Base-by-base conservation (phyloP, 495 filamentous ascomycete species). In the Aspergillus coremiiformis region DNA sequence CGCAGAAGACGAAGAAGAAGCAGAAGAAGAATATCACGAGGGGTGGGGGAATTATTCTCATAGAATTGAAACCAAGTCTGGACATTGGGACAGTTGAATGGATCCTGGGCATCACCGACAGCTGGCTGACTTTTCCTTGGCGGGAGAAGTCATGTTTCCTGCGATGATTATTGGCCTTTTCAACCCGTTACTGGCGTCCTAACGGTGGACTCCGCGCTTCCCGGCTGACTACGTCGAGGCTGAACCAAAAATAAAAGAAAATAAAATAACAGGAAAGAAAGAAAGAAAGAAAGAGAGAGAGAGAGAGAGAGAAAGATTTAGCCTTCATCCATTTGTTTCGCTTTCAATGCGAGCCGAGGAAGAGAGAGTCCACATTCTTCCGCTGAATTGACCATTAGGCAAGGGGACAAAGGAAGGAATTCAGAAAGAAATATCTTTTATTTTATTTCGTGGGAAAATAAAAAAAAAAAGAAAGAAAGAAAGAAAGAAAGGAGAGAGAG, bases 81-180 rank as follows among this genome's bases (percentile, higher is more conserved):
- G 35, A 44, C 33, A 46, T 21, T 41, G 24, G 32, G n/a, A 27
- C 35, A 27, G 29, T 20, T 48, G 24, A 15, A 50, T 41, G n/a
- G 43, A 45, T 49, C 45, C 50, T 47, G 49, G 39, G 48, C 52
- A 58, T 54, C 47, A 52, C 52, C 43, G 56, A 51, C 52, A 45
- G 47, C 37, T 42, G 46, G 17, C 26, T 41, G 37, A 41, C 33
- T 53, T n/a, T n/a, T 27, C 14, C 46, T 53, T 53, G 50, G 29
- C 42, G 43, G 30, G 42, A 47, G 53, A 47, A 53, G 20, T 44
- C 32, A 46, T 24, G 32, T 27, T 37, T 23, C n/a, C 35, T 47
- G 23, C 17, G 5, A 39, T 54, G 37, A 32, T 44, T 42, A 50
- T 58, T 47, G 55, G 50, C 17, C n/a, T 14, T 45, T 49, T 49